Percentiles rank a stretch among this genome's conserved stretches.
Evolutionary conservation across 2,329 filamentous ascomycete species (phyloP).

Genomic region (Sporothrix sp.): DNA sequence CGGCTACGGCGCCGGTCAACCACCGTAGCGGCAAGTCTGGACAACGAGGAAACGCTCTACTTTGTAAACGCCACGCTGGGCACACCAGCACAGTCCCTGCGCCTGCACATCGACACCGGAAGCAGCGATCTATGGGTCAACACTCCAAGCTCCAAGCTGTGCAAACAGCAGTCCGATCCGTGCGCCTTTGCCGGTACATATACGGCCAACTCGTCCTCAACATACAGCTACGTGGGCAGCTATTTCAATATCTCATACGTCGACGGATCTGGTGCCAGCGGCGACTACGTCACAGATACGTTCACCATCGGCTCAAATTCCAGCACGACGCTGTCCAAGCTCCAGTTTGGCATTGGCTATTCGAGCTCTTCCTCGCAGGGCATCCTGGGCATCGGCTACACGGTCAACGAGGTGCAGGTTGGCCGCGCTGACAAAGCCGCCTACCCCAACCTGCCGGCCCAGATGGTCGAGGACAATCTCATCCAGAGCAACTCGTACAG

Average conservation of each 20-base stretch:
- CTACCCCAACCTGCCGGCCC: conserved; percentile 62
- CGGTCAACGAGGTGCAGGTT: conserved; percentile 66
- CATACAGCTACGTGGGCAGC: conserved; percentile 62
- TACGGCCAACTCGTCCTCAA: conserved; percentile 59
- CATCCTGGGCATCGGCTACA: conserved; percentile 79
- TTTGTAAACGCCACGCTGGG: conserved; percentile 54
- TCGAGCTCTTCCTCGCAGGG: conserved; percentile 51
- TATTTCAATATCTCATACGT: conserved; percentile 84
- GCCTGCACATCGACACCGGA: conserved; percentile 56
- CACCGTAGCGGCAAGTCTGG: conserved; percentile 36
- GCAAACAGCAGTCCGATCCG: conserved; percentile 35
- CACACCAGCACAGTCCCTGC: conserved; percentile 48
- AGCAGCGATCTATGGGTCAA: conserved; percentile 67
- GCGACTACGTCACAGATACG: conserved; percentile 73
- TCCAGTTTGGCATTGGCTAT: conserved; percentile 71
- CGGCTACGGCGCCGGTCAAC: conserved; percentile 35
- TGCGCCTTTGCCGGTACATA: conserved; percentile 60
- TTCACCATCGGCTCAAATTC: conserved; percentile 42
- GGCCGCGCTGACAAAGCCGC: conserved; percentile 40
- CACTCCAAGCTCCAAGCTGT: conserved; percentile 50
- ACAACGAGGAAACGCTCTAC: conserved; percentile 56
- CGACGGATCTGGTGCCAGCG: conserved; percentile 65
- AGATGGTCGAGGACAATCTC: conserved; percentile 48
- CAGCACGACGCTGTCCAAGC: conserved; percentile 23
- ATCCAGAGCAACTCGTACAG: conserved; percentile 63